Base-by-base conservation (phyloP, 2,329 filamentous ascomycete genomes). In the Lecanosticta acicola region DNA sequence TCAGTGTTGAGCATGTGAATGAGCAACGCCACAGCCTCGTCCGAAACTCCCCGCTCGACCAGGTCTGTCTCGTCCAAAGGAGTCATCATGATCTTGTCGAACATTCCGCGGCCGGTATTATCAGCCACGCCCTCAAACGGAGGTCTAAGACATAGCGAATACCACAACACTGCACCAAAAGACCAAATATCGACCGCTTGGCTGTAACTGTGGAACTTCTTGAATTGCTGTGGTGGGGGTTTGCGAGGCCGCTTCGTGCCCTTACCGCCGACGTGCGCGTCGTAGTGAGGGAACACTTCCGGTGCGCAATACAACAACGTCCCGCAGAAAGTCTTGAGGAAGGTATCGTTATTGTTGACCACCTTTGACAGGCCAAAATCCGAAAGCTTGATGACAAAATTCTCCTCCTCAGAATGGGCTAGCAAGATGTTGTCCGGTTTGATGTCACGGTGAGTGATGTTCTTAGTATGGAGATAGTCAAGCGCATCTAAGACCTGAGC, bases 341-440 rank as follows among this genome's bases (percentile, higher is more conserved):
- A 96, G 0, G 91, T 96, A 53, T 88, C 85, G 54, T 87, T 87
- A 40, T 62, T 59, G 51, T 89, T 85, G 37, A 95, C 83, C 66
- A 94, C 90, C 65, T 98, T 98, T 2, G 93, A 97, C 3, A 98
- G 71, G 2, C 93, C 93, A 70, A 98, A 98, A 64, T 98, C 93
- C 0, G 93, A 95, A 11, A 98, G 74, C 67, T 98, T 97, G 58
- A 97, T 84, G 11, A 79, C 74, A 39, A 95, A 79, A 34, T 58
- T 55, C 3, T 59, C 39, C 0, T 90, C 89, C 4, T 83, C 73
- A 8, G 80, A 65, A 1, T 81, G 83, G 9, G 82, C 75, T 55
- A 97, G 86, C 33, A 98, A 75, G 50, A 98, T 96, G 61, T 98
- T 98, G 72, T 98, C 93, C 0, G 93, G 93, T 64, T 98, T 98